A percentile compares a stretch with the other conserved stretches of the same genome.
phyloP scores from a whole-genome alignment of 805 yeast species.

The Hanseniaspora occidentalis region DNA sequence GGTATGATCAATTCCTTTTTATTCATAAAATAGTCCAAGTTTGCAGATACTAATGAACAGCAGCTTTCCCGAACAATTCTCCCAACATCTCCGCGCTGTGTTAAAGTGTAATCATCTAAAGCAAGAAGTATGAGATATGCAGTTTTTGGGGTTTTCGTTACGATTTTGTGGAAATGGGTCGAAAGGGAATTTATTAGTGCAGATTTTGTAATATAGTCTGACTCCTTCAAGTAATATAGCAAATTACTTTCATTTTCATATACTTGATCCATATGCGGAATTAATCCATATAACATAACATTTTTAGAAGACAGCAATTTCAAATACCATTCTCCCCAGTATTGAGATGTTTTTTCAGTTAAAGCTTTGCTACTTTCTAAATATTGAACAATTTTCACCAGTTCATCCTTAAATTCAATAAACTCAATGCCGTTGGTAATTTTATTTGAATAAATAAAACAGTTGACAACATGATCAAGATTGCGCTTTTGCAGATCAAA shows the following conservation, averaged over 20 bases:
- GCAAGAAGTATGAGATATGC: constrained; percentile 19
- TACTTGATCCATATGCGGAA: background rate
- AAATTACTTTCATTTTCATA: background rate
- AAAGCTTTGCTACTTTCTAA: background rate
- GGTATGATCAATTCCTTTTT: background rate
- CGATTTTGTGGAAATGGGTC: background rate
- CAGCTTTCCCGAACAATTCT: constrained; percentile 46
- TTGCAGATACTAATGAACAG: background rate
- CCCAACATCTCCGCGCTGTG: constrained; percentile 90
- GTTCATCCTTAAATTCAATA: background rate
- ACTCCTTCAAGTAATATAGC: background rate
- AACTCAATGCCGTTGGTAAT: background rate
- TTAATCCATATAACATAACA: background rate
- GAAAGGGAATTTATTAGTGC: constrained; percentile 18
- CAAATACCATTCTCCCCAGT: background rate
- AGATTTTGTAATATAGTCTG: constrained; percentile 3
- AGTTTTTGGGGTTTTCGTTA: background rate
- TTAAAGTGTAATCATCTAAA: constrained; percentile 65
- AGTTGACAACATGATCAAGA: background rate
- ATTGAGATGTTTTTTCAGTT: background rate
- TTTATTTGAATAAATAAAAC: background rate
- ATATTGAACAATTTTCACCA: background rate
- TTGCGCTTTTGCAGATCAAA: background rate
- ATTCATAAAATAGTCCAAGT: background rate
- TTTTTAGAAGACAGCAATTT: background rate